Evolutionary conservation across 75 land plant genomes (phyloP).

Genomic region (Isoetes taiwanensis): DNA sequence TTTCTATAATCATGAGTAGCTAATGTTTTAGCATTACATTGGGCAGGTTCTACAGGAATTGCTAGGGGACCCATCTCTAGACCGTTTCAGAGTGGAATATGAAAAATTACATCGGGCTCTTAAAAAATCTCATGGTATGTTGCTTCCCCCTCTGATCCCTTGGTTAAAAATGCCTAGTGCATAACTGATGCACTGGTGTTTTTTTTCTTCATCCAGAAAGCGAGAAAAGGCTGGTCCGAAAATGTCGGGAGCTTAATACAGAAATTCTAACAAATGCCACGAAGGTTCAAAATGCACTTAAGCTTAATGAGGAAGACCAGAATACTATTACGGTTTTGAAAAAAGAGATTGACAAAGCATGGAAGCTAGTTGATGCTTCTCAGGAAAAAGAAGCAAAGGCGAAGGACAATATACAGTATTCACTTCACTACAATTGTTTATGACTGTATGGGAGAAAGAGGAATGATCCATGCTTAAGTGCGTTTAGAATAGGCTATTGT

Average conservation of each 20-base stretch:
- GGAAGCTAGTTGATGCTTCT: conserved; percentile 3
- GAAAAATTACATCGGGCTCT: conserved; percentile 26
- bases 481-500: too few relatives aligned
- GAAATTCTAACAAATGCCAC: conserved; percentile 4
- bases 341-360: conserved; percentile 9
- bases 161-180: too few relatives aligned
- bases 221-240: background rate
- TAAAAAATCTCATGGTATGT: conserved; percentile 22
- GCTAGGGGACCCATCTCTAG: conserved; percentile 18
- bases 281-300: conserved; percentile 6
- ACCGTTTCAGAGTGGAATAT: conserved; percentile 24
- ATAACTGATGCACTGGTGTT: too few relatives aligned
- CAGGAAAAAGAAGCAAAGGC: conserved; percentile 7
- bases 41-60: conserved; percentile 25
- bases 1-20: background rate
- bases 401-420: conserved; percentile 5
- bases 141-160: background rate
- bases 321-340: conserved; percentile 1
- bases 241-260: background rate
- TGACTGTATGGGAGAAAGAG: too few relatives aligned
- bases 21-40: conserved; percentile 1
- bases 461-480: too few relatives aligned
- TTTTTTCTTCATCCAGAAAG: conserved; percentile 4
- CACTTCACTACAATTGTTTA: too few relatives aligned
- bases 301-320: conserved; percentile 6